Conservation (phyloP, 2,329 filamentous ascomycete species). For the Parascedosporium putredinis region DNA sequence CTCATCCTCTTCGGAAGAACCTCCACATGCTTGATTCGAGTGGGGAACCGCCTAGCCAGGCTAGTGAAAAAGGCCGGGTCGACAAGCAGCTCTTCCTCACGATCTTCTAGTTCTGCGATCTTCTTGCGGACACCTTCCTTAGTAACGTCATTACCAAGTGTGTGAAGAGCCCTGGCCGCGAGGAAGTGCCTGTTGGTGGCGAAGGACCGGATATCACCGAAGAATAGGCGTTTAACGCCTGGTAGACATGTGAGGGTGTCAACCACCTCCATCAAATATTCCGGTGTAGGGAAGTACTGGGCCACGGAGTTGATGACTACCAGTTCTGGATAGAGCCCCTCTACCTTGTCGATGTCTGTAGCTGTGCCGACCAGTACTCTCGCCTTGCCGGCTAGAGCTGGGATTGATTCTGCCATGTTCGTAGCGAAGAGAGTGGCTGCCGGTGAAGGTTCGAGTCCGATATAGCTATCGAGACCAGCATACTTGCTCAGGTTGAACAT, state of each 20-base stretch:
- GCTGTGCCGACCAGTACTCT: not conserved
- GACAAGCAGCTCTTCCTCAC: conserved; percentile 16
- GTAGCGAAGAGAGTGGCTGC: conserved; percentile 15
- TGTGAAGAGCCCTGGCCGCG: conserved; percentile 8
- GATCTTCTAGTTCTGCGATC: conserved; percentile 11
- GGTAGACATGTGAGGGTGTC: conserved; percentile 10
- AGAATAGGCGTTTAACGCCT: conserved; percentile 10
- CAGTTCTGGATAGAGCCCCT: conserved; percentile 9
- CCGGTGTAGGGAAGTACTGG: conserved; percentile 18
- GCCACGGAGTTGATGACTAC: conserved; percentile 19
- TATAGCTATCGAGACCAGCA: conserved; percentile 15
- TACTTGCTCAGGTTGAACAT: conserved; percentile 18
- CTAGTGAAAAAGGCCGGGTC: conserved; percentile 17
- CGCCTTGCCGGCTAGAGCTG: conserved; percentile 10
- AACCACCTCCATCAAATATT: conserved; percentile 14
- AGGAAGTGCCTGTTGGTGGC: conserved; percentile 13
- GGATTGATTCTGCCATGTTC: conserved; percentile 10
- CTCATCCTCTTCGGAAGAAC: conserved; percentile 20
- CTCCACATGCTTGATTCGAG: conserved; percentile 17
- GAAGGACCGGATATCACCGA: conserved; percentile 15
- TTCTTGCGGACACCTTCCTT: conserved; percentile 9
- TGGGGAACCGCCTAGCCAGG: conserved; percentile 8
- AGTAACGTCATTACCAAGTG: not conserved
- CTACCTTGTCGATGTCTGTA: conserved; percentile 11
- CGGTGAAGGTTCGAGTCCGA: conserved; percentile 19